Evolutionary conservation across 179 eudicot species (phyloP), one percentile per base, ranked within the genome.

Genomic region (Nepenthes alata): DNA sequence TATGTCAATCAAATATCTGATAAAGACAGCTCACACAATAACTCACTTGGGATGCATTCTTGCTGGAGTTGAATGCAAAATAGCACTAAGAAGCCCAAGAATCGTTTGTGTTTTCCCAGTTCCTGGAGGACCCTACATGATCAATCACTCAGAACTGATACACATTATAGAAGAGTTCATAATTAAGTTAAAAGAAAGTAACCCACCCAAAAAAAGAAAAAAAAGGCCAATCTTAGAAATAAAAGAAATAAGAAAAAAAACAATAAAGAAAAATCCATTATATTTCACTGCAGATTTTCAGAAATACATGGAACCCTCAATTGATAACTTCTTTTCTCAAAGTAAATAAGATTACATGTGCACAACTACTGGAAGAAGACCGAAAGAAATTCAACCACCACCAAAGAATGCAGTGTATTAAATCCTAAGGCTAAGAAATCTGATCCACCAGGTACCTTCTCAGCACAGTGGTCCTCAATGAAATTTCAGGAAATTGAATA

Each of bases 21-120:
- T 16, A n/a, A n/a, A 13, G 11, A 5, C 5, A 2, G 5, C 2
- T n/a, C 55, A 12, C 55, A 11, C 55, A 55, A 39, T 55, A 38
- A 70, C 91, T 78, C 75, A 86, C 96, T 77, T 80, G 59, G 81
- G 64, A 60, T 80, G 80, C 57, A 87, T 77, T 76, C 89, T 83
- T 66, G 90, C 83, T n/a, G 98, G 96, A 76, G 85, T 81, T 58
- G 98, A 83, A 81, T 93, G 98, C 78, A 93, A 76, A 63, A 93
- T 72, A 67, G 95, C 96, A 72, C 93, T 86, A 36, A 93, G 95
- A 63, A 93, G 81, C 61, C 98, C 98, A 69, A 89, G 89, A 57
- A 91, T 89, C 53, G 98, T 91, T 75, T 91, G 98, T 61, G 98
- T 91, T 74, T 91, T 91, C 58, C 98, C 98, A 8, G 96, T 91